Evolutionary conservation across 1,284 basidiomycete species (phyloP).

Genomic region (Wallemia mellicola): DNA sequence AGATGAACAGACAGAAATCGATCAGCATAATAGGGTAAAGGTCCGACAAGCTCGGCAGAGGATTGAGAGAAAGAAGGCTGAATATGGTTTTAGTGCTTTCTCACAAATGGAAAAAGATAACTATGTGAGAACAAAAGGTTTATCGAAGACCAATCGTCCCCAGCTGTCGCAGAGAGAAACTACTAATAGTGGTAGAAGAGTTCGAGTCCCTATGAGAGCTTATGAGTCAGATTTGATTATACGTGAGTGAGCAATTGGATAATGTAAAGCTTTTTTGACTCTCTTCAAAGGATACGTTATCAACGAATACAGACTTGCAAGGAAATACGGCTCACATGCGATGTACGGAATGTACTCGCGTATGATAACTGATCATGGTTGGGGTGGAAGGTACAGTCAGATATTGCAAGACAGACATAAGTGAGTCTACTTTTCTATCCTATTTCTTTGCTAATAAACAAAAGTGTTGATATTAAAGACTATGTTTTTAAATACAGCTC

Average conservation of each 20-base stretch:
- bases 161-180: not conserved
- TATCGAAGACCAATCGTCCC: too few relatives aligned
- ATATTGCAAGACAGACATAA: not conserved
- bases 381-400: not conserved
- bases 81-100: too few relatives aligned
- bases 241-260: not conserved
- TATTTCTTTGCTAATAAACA: not conserved
- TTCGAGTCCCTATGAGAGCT: not conserved
- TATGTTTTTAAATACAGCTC: not conserved
- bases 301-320: not conserved
- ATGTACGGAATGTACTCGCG: not conserved
- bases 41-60: too few relatives aligned
- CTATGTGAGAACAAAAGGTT: too few relatives aligned
- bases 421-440: not conserved
- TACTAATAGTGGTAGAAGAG: not conserved
- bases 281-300: not conserved
- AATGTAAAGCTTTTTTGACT: too few relatives aligned
- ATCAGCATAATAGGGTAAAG: too few relatives aligned
- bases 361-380: not conserved
- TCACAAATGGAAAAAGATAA: too few relatives aligned
- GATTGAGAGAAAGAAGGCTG: too few relatives aligned
- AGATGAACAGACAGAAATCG: not conserved
- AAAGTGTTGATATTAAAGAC: not conserved
- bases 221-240: not conserved
- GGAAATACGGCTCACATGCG: too few relatives aligned